These are phyloP conservation scores for Plasmodium gallinaceum DNA, from an alignment of 169 alveolate genomes.

Conservation along the genomic window DNA sequence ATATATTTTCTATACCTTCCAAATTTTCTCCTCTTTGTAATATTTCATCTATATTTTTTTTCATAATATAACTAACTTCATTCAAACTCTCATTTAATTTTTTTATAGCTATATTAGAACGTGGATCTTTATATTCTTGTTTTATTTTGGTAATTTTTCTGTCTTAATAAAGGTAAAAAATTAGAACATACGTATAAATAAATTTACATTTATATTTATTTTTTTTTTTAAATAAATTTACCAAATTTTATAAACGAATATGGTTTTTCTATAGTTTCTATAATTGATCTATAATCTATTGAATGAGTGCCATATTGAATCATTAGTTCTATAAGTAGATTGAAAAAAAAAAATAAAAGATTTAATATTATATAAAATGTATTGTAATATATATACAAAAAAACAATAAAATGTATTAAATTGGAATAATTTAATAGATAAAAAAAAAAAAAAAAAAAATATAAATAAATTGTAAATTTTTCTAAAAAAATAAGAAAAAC, in stretches of 20 bases:
- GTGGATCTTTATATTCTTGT: slow-evolving; percentile 84
- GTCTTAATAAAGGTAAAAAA: slow-evolving; percentile 57
- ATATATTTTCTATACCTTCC: slow-evolving; percentile 77
- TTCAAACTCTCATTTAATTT: slow-evolving; percentile 85
- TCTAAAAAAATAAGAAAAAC: not conserved
- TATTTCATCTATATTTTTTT: slow-evolving; percentile 84
- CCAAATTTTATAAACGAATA: slow-evolving; percentile 86
- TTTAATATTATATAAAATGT: not conserved
- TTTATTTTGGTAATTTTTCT: slow-evolving; percentile 84
- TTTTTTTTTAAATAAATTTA: slow-evolving; percentile 14
- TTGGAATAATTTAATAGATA: not conserved
- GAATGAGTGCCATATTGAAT: slow-evolving; percentile 79
- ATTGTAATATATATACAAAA: not conserved
- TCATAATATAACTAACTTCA: slow-evolving; percentile 87
- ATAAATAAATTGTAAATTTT: not conserved
- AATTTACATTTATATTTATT: not conserved
- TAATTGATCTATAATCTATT: slow-evolving; percentile 71
- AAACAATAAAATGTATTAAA: not conserved
- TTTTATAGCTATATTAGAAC: slow-evolving; percentile 83
- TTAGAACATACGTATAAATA: not conserved
- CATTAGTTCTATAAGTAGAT: slow-evolving; percentile 64
- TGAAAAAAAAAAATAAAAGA: not conserved
- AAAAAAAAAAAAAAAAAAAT: not conserved
- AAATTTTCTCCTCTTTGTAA: slow-evolving; percentile 85
- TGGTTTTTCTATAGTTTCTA: slow-evolving; percentile 82